Conservation (phyloP, 805 yeast genomes). For the Barnettozyma sucrosica region DNA sequence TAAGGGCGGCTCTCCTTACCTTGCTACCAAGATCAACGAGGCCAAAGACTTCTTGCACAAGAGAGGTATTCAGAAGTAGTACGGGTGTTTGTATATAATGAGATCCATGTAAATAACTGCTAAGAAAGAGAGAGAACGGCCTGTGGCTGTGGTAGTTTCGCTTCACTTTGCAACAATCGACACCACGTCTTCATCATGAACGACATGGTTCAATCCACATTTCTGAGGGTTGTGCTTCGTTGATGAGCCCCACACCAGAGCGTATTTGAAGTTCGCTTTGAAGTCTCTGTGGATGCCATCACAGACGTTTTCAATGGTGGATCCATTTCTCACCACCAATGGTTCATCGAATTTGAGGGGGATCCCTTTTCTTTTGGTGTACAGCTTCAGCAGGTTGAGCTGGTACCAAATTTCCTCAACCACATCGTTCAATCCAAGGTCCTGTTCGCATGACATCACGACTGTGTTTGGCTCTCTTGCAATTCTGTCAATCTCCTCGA, state of each 20-base stretch:
- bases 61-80: constrained; percentile 28
- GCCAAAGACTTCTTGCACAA: constrained; percentile 78
- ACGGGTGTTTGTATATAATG: background rate
- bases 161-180: constrained; percentile 75
- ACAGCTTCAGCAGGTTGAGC: constrained; percentile 70
- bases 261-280: constrained; percentile 88
- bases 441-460: constrained; percentile 89
- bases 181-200: constrained; percentile 92
- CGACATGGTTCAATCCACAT: constrained; percentile 80
- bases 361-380: constrained; percentile 83
- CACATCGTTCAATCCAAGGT: constrained; percentile 79
- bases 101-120: background rate
- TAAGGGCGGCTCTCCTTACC: constrained; percentile 84
- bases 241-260: constrained; percentile 93
- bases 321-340: constrained; percentile 76
- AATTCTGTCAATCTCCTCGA: constrained; percentile 88
- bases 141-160: no score
- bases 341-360: constrained; percentile 83
- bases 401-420: constrained; percentile 93
- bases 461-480: constrained; percentile 92
- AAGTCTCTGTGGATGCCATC: constrained; percentile 89
- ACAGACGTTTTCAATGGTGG: constrained; percentile 82
- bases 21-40: constrained; percentile 90
- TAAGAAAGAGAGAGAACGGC: no score
- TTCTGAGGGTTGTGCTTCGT: constrained; percentile 96